phyloP scores from a whole-genome alignment of 805 yeast species.

The Brettanomyces custersianus region DNA sequence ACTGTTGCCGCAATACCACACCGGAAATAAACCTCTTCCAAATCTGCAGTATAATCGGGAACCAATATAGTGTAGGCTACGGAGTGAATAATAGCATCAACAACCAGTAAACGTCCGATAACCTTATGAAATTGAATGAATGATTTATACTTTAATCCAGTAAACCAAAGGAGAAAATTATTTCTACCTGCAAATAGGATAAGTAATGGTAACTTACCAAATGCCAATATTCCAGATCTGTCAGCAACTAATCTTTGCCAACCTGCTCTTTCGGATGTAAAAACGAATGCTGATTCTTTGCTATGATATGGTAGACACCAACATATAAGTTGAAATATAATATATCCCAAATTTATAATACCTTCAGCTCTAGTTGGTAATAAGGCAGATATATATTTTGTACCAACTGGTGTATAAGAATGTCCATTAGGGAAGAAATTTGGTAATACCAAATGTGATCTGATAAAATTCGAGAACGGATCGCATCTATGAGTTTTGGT shows the following conservation, averaged over 20 bases:
- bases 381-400: constrained; percentile 4
- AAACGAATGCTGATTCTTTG: constrained; percentile 12
- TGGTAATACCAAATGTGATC: constrained; percentile 31
- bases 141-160: constrained; percentile 34
- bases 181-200: constrained; percentile 43
- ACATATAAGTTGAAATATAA: constrained; percentile 17
- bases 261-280: constrained; percentile 25
- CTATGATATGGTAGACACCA: constrained; percentile 13
- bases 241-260: constrained; percentile 22
- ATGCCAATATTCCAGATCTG: constrained; percentile 34
- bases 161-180: constrained; percentile 32
- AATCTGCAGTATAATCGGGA: constrained; percentile 6
- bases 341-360: constrained; percentile 18
- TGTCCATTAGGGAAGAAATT: constrained; percentile 23
- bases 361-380: constrained; percentile 28
- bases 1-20: constrained; percentile 34
- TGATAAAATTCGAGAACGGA: constrained; percentile 22
- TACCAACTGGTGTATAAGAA: constrained; percentile 10
- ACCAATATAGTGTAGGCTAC: constrained; percentile 22
- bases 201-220: constrained; percentile 30
- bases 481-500: constrained; percentile 23
- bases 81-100: constrained; percentile 33
- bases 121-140: constrained; percentile 56
- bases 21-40: constrained; percentile 11
- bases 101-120: constrained; percentile 43